Evolutionary conservation across 1,139 yeast species (phyloP), one percentile per base, ranked within the genome.

Genomic region (Debaryomyces udenii): DNA sequence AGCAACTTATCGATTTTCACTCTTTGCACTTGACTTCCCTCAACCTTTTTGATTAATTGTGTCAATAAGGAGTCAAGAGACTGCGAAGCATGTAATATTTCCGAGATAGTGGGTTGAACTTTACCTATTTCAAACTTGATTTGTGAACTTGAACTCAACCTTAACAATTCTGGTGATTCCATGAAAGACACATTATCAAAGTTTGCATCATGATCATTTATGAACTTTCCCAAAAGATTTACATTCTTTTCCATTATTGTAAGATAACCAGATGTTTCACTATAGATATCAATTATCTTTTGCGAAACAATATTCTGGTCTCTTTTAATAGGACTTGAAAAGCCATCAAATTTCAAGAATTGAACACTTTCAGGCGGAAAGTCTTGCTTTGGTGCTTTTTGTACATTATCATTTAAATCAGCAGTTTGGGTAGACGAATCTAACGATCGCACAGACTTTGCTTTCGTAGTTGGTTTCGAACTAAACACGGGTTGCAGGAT

Each of bases 211-310:
- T 48, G 47, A n/a, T 44, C 45, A 11, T 43, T 42, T 10, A 53
- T 36, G 27, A 45, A 47, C 3, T 35, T 17, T 7, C 43, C 47
- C 13, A 58, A 42, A 14, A 38, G 7, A 11, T 42, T n/a, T 3
- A 48, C 28, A 37, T 58, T 59, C 9, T 38, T 28, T 9, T 44
- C 41, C 18, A 56, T 38, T 10, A 57, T 43, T 22, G 39, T 17
- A 20, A 56, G 38, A 34, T 55, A 44, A 3, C 61, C 67, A 30
- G 54, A 40, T 1, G 64, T 54, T 15, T 40, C 45, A 34, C 44
- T 48, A n/a, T 52, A 37, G 6, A 61, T 49, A 11, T 53, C 50
- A 7, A 31, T 13, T 2, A 51, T 45, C 27, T 55, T 52, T n/a
- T 35, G 33, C 28, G 33, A 18, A 14, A 34, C 27, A 11, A 20